Percentiles rank a stretch among this genome's conserved stretches.
These are phyloP conservation scores for Lactarius hatsudake DNA, from an alignment of 768 basidiomycete genomes.

Conservation along the genomic window DNA sequence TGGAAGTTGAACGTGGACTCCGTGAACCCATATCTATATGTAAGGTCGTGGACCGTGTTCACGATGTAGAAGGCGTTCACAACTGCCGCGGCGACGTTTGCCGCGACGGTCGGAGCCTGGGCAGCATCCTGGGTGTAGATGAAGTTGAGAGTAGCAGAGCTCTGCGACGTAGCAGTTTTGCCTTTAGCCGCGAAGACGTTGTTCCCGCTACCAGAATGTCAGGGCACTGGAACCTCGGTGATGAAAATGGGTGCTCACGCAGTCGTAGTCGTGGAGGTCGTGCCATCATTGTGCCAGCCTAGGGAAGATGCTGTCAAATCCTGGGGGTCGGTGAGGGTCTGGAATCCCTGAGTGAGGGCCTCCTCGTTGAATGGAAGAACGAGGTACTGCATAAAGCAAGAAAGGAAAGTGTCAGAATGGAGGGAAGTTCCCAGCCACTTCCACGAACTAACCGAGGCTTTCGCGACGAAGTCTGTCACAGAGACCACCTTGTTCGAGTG, in stretches of 20 bases:
- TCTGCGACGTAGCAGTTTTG: constrained; percentile 37
- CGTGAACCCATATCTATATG: constrained; percentile 57
- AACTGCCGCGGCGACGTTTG: constrained; percentile 53
- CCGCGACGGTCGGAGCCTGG: constrained; percentile 40
- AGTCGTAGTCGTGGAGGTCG: constrained; percentile 37
- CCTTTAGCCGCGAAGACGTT: constrained; percentile 39
- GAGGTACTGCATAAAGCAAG: constrained; percentile 35
- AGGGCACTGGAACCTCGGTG: neutral
- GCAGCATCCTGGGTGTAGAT: constrained; percentile 37
- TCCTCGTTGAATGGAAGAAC: constrained; percentile 54
- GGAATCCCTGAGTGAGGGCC: constrained; percentile 47
- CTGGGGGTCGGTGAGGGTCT: constrained; percentile 50
- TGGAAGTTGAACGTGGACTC: constrained; percentile 62
- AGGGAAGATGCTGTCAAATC: constrained; percentile 52
- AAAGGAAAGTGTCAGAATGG: neutral
- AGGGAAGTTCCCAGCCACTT: neutral
- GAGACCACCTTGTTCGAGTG: constrained; percentile 50
- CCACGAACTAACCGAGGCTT: constrained; percentile 39
- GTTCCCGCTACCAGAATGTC: constrained; percentile 35
- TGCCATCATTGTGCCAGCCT: constrained; percentile 50
- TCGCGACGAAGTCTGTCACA: constrained; percentile 51
- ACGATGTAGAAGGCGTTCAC: constrained; percentile 58
- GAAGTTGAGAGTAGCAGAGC: constrained; percentile 41
- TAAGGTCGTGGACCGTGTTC: constrained; percentile 57
- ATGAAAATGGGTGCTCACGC: constrained; percentile 15